Evolutionary conservation across 768 basidiomycete species (phyloP), one percentile per base, ranked within the genome.

Genomic region (Boletus fagicola): DNA sequence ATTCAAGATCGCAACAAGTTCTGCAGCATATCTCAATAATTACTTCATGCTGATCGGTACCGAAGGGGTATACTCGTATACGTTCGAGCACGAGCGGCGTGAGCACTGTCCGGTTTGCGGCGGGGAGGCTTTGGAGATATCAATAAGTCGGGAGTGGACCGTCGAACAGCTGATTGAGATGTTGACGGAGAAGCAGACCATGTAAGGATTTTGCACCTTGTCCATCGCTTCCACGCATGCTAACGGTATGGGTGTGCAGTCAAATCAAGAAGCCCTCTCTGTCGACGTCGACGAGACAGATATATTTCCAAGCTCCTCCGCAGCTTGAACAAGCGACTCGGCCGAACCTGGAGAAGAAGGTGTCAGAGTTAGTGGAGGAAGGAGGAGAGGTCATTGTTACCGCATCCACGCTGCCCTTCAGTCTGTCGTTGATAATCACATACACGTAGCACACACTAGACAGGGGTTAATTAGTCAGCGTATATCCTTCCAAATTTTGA

Each of bases 31-130:
- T 69, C 79, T 99, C 53, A 91, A 96, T 74, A 98, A 98, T 71
- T 99, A 98, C 71, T 97, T 98, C 74, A 94, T 98, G 94, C 82
- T 98, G 55, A 94, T 95, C 59, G 97, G 97, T 35, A 98, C 94
- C 10, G 94, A 98, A 51, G 90, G 93, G 24, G 84, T 98, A 11
- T 99, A 99, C 74, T 94, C 96, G 2, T 95, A 91, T 75, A 98
- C 97, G 0, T 99, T 98, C 68, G 87, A 97, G 75, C 91, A 96
- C 68, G 93, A 98, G 76, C 87, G 85, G 67, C 88, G 94, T 38
- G 81, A 83, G 1, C 93, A 98, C 67, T 99, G 97, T 71, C 97
- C 97, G 4, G 97, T 98, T 8, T 99, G 97, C 65, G 97, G 97
- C 5, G 95, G 94, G 35, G 91, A 96, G 70, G 77, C 90, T 0